Conservation (phyloP, 2,329 filamentous ascomycete species). For the Colletotrichum magnum region DNA sequence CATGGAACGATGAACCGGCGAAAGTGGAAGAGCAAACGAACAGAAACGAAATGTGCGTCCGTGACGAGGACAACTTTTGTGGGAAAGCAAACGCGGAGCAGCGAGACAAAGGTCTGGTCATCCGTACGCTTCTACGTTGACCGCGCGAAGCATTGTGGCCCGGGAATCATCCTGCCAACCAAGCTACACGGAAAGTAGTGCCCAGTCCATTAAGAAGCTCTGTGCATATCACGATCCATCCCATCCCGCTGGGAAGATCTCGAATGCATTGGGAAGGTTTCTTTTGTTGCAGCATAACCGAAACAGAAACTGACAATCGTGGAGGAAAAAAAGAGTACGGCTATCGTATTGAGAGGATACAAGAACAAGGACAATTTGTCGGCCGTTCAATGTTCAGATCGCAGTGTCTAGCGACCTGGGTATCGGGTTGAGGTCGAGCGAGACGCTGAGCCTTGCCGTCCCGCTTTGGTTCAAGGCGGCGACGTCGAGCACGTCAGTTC, state of each 20-base stretch:
- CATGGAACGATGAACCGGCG: too few relatives aligned
- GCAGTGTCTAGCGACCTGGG: background rate
- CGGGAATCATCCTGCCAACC: background rate
- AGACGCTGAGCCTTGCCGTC: background rate
- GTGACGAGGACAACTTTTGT: constrained; percentile 24
- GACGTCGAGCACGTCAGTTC: background rate
- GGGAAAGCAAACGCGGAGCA: constrained; percentile 4
- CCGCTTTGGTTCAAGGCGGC: too few relatives aligned
- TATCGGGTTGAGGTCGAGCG: background rate
- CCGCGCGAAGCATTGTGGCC: constrained; percentile 4
- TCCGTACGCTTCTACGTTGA: constrained; percentile 5
- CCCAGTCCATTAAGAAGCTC: background rate
- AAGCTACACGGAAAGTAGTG: background rate
- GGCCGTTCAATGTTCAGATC: background rate
- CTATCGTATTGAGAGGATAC: constrained; percentile 7
- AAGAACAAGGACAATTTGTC: constrained; percentile 21
- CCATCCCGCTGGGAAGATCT: constrained; percentile 2
- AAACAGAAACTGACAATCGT: constrained; percentile 8
- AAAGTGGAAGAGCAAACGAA: background rate
- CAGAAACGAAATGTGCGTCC: constrained; percentile 6
- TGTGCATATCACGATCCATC: background rate
- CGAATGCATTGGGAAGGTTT: constrained; percentile 14
- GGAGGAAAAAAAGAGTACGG: background rate
- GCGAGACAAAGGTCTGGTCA: constrained; percentile 8
- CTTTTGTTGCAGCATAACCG: background rate